phyloP scores from a whole-genome alignment of 768 basidiomycete genomes.

The Hydnomerulius pinastri region DNA sequence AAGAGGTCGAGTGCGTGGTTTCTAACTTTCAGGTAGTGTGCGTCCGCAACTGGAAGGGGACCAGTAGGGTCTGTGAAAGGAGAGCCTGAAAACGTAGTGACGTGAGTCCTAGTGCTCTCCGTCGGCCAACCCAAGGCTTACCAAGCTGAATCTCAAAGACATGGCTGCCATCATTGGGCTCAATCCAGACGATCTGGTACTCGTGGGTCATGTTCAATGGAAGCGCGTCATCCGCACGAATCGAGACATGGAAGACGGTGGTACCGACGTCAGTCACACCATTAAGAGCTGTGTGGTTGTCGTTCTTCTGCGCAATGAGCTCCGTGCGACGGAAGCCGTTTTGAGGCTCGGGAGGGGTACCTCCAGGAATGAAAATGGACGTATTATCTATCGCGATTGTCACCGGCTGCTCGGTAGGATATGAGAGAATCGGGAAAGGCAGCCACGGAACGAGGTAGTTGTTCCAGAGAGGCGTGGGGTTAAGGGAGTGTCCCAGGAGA shows the following conservation, averaged over 20 bases:
- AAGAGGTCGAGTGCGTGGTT: constrained; percentile 54
- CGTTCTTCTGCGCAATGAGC: constrained; percentile 50
- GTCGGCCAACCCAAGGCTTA: constrained; percentile 20
- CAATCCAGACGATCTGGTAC: constrained; percentile 65
- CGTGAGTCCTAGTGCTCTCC: background rate
- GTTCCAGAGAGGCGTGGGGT: constrained; percentile 56
- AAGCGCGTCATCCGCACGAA: constrained; percentile 39
- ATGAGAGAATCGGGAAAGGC: constrained; percentile 11
- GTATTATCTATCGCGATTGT: constrained; percentile 57
- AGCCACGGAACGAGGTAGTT: background rate
- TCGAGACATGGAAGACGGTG: constrained; percentile 53
- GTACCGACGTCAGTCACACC: constrained; percentile 43
- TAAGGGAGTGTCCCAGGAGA: constrained; percentile 38
- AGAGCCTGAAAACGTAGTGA: constrained; percentile 42
- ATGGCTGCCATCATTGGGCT: constrained; percentile 59
- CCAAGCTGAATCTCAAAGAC: constrained; percentile 63
- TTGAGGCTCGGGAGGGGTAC: constrained; percentile 36
- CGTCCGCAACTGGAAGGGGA: constrained; percentile 40
- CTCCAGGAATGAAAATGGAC: constrained; percentile 57
- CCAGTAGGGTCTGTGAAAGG: constrained; percentile 58
- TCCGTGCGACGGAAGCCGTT: constrained; percentile 61
- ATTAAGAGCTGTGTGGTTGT: constrained; percentile 39
- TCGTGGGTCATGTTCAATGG: constrained; percentile 59
- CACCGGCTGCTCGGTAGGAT: constrained; percentile 49
- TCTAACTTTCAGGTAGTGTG: constrained; percentile 54